These are phyloP conservation scores for Beauveria sp. DNA, from an alignment of 2,329 filamentous ascomycete species.

Conservation along the genomic window DNA sequence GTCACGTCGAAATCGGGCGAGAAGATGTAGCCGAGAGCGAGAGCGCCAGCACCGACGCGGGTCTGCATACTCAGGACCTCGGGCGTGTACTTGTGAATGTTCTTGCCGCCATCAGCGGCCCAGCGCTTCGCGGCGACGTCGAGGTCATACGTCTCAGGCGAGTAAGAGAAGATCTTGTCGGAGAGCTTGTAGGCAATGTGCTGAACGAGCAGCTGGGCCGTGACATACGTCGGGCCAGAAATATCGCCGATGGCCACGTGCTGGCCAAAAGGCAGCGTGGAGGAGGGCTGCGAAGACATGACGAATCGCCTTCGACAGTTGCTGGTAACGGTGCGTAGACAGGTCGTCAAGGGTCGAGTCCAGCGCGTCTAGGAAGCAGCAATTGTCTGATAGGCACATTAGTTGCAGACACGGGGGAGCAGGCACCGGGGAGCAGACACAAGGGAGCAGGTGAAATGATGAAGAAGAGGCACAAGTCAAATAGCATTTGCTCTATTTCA, in stretches of 20 bases:
- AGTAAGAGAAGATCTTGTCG: conserved; percentile 97
- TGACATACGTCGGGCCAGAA: conserved; percentile 84
- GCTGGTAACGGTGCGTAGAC: background rate
- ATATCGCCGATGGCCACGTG: conserved; percentile 52
- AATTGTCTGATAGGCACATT: background rate
- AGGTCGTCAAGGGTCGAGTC: background rate
- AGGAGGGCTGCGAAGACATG: conserved; percentile 36
- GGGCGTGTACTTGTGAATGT: conserved; percentile 76
- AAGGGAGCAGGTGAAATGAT: background rate
- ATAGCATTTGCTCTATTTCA: conserved; percentile 4
- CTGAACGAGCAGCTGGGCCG: conserved; percentile 87
- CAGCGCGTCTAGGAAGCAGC: background rate
- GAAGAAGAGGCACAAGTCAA: background rate
- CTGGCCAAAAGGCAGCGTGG: conserved; percentile 51
- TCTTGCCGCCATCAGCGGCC: conserved; percentile 61
- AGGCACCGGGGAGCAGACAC: background rate
- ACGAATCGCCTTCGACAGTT: background rate
- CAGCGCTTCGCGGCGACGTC: conserved; percentile 77
- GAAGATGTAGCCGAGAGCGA: conserved; percentile 95
- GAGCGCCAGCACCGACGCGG: conserved; percentile 77
- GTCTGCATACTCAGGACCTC: conserved; percentile 77
- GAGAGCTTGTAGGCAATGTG: conserved; percentile 93
- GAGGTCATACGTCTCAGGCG: conserved; percentile 85
- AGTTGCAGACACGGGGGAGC: background rate
- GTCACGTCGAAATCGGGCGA: conserved; percentile 90